Percentiles rank a stretch among this genome's conserved stretches.
These are phyloP conservation scores for Amphibolis antarctica DNA, from an alignment of 106 monocot genomes.

Conservation along the genomic window DNA sequence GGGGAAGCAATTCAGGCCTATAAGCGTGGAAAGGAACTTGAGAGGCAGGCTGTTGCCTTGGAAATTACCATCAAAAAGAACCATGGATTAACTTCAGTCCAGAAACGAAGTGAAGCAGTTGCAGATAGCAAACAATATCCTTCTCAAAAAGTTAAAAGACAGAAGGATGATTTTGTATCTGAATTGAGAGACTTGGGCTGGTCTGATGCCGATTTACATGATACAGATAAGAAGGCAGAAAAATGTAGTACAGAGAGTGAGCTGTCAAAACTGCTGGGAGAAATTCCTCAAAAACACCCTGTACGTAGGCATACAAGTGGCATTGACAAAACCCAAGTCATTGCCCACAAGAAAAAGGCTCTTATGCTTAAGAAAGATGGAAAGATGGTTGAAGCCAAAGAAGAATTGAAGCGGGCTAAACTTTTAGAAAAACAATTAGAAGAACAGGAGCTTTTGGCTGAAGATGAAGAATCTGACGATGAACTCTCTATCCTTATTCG, in stretches of 20 bases:
- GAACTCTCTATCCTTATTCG: slow-evolving; percentile 60
- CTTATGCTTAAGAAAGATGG: slow-evolving; percentile 78
- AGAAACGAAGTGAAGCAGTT: slow-evolving; percentile 31
- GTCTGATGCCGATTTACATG: slow-evolving; percentile 71
- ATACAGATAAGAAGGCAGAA: slow-evolving; percentile 38
- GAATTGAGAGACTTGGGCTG: slow-evolving; percentile 87
- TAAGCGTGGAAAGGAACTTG: slow-evolving; percentile 78
- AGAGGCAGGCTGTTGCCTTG: slow-evolving; percentile 74
- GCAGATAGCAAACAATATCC: slow-evolving; percentile 17
- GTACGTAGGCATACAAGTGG: slow-evolving; percentile 18
- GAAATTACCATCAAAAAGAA: slow-evolving; percentile 66
- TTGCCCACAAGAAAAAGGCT: slow-evolving; percentile 74
- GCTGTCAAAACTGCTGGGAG: slow-evolving; percentile 52
- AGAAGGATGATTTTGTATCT: slow-evolving; percentile 50
- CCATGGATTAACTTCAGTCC: slow-evolving; percentile 35
- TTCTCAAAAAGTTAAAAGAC: slow-evolving; percentile 22
- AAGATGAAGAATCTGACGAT: slow-evolving; percentile 79
- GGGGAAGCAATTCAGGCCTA: slow-evolving; percentile 81
- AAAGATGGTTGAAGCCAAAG: slow-evolving; percentile 90
- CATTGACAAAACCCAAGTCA: slow-evolving; percentile 60
- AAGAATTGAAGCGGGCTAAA: slow-evolving; percentile 95
- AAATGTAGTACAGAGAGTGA: slow-evolving; percentile 70
- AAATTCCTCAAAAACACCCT: slow-evolving; percentile 33
- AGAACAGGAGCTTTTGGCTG: slow-evolving; percentile 74
- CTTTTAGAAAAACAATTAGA: slow-evolving; percentile 79